Evolutionary conservation across 805 yeast genomes (phyloP).

Genomic region (Starmerella scarabaei): DNA sequence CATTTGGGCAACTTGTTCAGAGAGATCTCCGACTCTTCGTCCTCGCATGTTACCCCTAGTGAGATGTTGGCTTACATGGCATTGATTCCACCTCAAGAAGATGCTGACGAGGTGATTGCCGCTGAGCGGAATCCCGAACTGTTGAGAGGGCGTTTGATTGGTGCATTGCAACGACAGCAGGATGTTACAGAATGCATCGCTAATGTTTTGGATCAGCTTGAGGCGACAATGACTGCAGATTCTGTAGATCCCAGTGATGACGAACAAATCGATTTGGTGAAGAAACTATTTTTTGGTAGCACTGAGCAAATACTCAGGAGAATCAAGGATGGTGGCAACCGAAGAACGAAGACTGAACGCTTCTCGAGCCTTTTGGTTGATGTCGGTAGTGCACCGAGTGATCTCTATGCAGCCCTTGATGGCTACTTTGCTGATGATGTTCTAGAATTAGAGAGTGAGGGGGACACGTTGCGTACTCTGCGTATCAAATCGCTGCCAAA

Average conservation of each 20-base stretch:
- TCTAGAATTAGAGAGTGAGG: constrained; percentile 46
- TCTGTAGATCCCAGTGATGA: constrained; percentile 35
- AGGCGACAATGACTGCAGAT: constrained; percentile 43
- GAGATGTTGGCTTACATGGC: constrained; percentile 81
- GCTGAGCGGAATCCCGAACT: not conserved
- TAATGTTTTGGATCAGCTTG: constrained; percentile 80
- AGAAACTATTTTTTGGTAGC: constrained; percentile 70
- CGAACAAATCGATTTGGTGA: constrained; percentile 75
- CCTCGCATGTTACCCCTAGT: constrained; percentile 63
- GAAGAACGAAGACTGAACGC: constrained; percentile 51
- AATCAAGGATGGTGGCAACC: constrained; percentile 25
- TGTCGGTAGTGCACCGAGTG: constrained; percentile 76
- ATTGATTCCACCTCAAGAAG: constrained; percentile 33
- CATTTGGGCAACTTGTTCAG: constrained; percentile 57
- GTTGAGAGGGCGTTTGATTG: constrained; percentile 8
- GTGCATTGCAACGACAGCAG: constrained; percentile 49
- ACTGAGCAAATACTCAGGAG: constrained; percentile 57
- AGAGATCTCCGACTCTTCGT: constrained; percentile 50
- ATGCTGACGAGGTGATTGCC: constrained; percentile 18
- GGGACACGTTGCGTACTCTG: constrained; percentile 58
- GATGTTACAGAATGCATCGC: constrained; percentile 97
- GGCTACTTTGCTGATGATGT: constrained; percentile 63
- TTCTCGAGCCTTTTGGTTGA: constrained; percentile 73
- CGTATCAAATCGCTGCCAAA: constrained; percentile 63
- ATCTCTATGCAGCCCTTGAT: constrained; percentile 83